These are phyloP conservation scores for Emmonsia crescens DNA, from an alignment of 2,329 filamentous ascomycete species.

Conservation along the genomic window DNA sequence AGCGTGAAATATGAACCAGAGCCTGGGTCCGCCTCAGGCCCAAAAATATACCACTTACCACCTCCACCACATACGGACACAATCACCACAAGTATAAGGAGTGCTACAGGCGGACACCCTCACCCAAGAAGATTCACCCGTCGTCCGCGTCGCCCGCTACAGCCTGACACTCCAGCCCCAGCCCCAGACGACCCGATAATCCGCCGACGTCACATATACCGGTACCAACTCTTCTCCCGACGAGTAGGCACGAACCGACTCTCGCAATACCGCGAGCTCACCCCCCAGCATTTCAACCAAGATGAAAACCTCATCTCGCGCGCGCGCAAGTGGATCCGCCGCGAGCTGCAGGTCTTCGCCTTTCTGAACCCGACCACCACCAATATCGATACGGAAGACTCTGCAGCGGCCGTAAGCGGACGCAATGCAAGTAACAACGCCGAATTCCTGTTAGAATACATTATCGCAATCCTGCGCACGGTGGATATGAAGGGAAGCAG, in stretches of 20 bases:
- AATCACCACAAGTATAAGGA: constrained; percentile 3
- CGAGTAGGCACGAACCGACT: constrained; percentile 71
- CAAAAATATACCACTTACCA: constrained; percentile 49
- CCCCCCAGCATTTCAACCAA: constrained; percentile 52
- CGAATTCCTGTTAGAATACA: constrained; percentile 78
- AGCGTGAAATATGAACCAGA: constrained; percentile 57
- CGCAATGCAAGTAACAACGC: constrained; percentile 57
- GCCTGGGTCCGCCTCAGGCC: constrained; percentile 32
- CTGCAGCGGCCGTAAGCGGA: constrained; percentile 18
- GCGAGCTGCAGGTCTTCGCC: constrained; percentile 77
- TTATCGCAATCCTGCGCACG: constrained; percentile 70
- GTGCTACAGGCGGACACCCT: constrained; percentile 1
- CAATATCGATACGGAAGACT: constrained; percentile 10
- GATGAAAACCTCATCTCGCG: constrained; percentile 61
- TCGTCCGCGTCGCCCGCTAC: constrained; percentile 11
- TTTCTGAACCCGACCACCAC: constrained; percentile 28
- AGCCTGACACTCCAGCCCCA: constrained; percentile 17
- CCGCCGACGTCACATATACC: constrained; percentile 62
- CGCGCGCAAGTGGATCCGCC: constrained; percentile 68
- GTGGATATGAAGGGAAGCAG: constrained; percentile 69
- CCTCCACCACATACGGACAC: background rate
- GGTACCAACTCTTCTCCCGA: constrained; percentile 59
- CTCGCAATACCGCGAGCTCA: constrained; percentile 67
- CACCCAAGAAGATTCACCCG: background rate
- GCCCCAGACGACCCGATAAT: constrained; percentile 37